These are phyloP conservation scores for Sicyos edulis DNA, from an alignment of 306 rosid species.

Conservation along the genomic window DNA sequence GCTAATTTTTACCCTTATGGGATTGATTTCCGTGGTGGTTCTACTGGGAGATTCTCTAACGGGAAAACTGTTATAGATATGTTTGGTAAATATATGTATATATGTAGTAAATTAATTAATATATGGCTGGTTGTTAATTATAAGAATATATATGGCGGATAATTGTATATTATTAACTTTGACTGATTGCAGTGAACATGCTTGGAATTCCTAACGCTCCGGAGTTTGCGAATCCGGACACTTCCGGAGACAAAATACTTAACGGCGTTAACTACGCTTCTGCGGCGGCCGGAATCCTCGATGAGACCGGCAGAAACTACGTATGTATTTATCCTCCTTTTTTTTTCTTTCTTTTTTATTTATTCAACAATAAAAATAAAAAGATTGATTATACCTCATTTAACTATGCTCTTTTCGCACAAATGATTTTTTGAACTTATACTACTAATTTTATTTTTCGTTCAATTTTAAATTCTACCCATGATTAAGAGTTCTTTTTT, in stretches of 20 bases:
- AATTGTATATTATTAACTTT: too few relatives aligned
- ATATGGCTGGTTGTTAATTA: too few relatives aligned
- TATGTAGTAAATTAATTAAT: too few relatives aligned
- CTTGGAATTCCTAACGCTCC: slow-evolving; percentile 63
- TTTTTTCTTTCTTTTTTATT: neutral
- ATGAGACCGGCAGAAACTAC: slow-evolving; percentile 59
- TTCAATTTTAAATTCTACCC: too few relatives aligned
- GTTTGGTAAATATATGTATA: slow-evolving; percentile 36
- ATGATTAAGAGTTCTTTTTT: too few relatives aligned
- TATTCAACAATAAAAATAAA: too few relatives aligned
- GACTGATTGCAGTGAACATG: slow-evolving; percentile 35
- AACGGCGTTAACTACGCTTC: slow-evolving; percentile 37
- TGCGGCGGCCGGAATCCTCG: slow-evolving; percentile 56
- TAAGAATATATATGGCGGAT: too few relatives aligned
- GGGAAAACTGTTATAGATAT: slow-evolving; percentile 60
- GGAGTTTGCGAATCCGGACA: slow-evolving; percentile 50
- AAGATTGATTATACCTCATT: too few relatives aligned
- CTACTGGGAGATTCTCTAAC: slow-evolving; percentile 80
- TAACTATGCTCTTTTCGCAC: too few relatives aligned
- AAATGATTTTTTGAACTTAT: too few relatives aligned
- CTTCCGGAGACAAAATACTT: slow-evolving; percentile 35
- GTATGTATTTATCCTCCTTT: slow-evolving; percentile 24
- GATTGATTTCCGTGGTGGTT: slow-evolving; percentile 42
- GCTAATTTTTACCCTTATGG: slow-evolving; percentile 74
- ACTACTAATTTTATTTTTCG: too few relatives aligned